Percentiles rank a stretch among this genome's conserved stretches.
Evolutionary conservation across 2,329 filamentous ascomycete genomes (phyloP).

Genomic region (Magnaporthiopsis incrustans): DNA sequence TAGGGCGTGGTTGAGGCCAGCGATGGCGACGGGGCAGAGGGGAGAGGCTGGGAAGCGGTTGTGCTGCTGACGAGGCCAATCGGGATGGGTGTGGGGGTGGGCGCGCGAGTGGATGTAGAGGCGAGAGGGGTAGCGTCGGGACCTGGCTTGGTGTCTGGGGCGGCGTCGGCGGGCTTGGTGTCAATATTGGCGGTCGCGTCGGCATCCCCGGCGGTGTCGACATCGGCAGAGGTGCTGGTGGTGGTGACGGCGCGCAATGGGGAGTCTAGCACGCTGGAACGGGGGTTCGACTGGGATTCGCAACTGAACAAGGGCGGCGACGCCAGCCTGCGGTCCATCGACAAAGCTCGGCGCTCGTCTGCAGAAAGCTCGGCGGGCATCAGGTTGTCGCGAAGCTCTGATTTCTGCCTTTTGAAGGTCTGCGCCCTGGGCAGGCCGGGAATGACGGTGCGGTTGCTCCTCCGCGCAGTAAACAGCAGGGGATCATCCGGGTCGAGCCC

Average conservation of each 20-base stretch:
- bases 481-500: slow-evolving; percentile 19
- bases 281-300: slow-evolving; percentile 29
- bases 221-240: background rate
- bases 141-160: too few relatives aligned
- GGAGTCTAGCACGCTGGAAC: slow-evolving; percentile 41
- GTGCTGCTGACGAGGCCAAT: background rate
- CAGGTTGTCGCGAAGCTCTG: slow-evolving; percentile 68
- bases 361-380: slow-evolving; percentile 55
- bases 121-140: too few relatives aligned
- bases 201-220: background rate
- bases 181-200: background rate
- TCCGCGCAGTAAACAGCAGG: slow-evolving; percentile 30
- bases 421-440: slow-evolving; percentile 68
- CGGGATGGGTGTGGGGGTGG: too few relatives aligned
- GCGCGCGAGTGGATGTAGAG: too few relatives aligned
- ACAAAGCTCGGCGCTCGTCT: slow-evolving; percentile 64
- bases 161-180: background rate
- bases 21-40: slow-evolving; percentile 16
- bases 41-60: background rate
- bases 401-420: slow-evolving; percentile 77
- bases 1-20: background rate
- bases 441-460: slow-evolving; percentile 54
- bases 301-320: slow-evolving; percentile 26
- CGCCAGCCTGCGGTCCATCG: slow-evolving; percentile 46
- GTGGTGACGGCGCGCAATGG: slow-evolving; percentile 2